phyloP scores from a whole-genome alignment of 2,329 filamentous ascomycete genomes.

The Trichoderma polysporum region DNA sequence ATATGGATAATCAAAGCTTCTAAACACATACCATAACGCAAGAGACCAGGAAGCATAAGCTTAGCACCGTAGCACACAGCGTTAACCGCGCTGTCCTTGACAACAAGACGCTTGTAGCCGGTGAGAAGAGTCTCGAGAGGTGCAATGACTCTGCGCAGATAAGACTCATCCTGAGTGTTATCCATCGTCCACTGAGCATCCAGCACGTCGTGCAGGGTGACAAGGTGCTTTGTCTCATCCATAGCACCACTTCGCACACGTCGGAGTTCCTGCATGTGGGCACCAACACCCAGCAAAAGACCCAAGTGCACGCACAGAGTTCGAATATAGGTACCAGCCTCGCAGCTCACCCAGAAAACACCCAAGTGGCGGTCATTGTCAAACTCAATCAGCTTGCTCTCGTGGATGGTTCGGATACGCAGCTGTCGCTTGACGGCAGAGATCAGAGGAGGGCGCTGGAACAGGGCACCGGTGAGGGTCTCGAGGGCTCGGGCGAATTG shows the following conservation, averaged over 20 bases:
- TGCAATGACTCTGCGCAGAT: constrained; percentile 85
- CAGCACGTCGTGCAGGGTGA: constrained; percentile 82
- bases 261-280: constrained; percentile 97
- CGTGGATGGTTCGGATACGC: constrained; percentile 96
- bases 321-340: constrained; percentile 96
- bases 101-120: constrained; percentile 93
- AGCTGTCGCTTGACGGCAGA: constrained; percentile 98
- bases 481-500: constrained; percentile 93
- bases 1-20: not conserved
- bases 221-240: constrained; percentile 84
- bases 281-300: constrained; percentile 74
- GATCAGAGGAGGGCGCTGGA: constrained; percentile 88
- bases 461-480: constrained; percentile 92
- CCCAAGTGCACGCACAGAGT: constrained; percentile 95
- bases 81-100: constrained; percentile 83
- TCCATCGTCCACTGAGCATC: constrained; percentile 96
- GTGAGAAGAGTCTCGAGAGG: constrained; percentile 90
- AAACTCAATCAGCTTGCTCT: constrained; percentile 95
- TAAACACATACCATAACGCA: constrained; percentile 73
- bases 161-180: constrained; percentile 92
- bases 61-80: constrained; percentile 98
- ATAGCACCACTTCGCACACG: constrained; percentile 93
- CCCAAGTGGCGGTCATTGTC: constrained; percentile 97
- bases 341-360: constrained; percentile 99
- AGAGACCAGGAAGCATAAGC: constrained; percentile 94